Evolutionary conservation across 2,329 filamentous ascomycete species (phyloP), one percentile per base, ranked within the genome.

Genomic region (Aspergillus fumigatiaffinis): DNA sequence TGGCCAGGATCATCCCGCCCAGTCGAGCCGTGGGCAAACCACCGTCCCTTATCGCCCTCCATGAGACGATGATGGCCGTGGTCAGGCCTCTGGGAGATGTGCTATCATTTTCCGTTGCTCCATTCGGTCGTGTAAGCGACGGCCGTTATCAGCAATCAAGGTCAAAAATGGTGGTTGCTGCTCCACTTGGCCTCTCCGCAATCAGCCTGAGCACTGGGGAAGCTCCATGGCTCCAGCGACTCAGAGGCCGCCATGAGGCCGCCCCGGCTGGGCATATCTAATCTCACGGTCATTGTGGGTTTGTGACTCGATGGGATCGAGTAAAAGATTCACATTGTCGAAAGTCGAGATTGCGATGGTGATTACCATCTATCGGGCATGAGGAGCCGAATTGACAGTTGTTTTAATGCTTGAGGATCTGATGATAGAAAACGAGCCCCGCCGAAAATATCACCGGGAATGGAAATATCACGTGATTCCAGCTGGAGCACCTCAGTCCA

Each of bases 301-400:
- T 4, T 10, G 28, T 71, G 69, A 72, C 70, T 72, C 70, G 69
- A 72, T 72, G 57, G 28, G 59, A 72, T 72, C 70, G 66, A 72
- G 70, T 72, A 72, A 72, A 67, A 53, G 54, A 35, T 57, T 53
- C 20, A 35, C 7, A 50, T 35, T 35, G 51, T 63, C 60, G 62
- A 59, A 59, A 59, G 60, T 54, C 10, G 2, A 53, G 28, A 29
- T 29, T 12, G 10, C 10, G 28, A 12, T 29, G 28, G 10, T 29
- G 3, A 1, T 29, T 12, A 29, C 10, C 28, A 29, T 29, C 10
- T 4, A 4, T 17, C 32, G 10, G 41, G 21, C 12, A 47, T 46
- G 42, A 46, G 10, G 42, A 46, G 10, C 25, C 50, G 12, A 14
- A 14, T 6, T 35, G 32, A 7, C 32, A 35, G 4, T 3, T 35